Evolutionary conservation across 2,329 filamentous ascomycete genomes (phyloP).

Genomic region (Penicillium decumbens): DNA sequence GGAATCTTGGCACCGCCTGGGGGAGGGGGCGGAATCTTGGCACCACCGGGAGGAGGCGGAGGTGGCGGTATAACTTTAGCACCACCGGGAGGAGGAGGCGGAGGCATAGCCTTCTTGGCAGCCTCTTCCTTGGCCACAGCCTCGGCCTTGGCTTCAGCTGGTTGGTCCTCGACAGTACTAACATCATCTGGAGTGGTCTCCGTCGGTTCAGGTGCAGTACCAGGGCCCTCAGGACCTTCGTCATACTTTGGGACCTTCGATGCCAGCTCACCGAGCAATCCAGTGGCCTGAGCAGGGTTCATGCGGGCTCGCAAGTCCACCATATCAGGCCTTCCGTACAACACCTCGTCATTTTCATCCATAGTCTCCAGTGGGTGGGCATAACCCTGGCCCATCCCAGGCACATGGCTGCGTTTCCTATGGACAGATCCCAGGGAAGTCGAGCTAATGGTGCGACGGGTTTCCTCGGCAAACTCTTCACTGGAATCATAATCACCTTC

Average conservation of each 20-base stretch:
- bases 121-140: conserved; percentile 8
- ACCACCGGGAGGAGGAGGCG: conserved; percentile 15
- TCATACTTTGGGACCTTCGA: conserved; percentile 72
- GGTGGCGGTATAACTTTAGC: conserved; percentile 31
- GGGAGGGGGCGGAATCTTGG: conserved; percentile 29
- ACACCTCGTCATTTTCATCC: conserved; percentile 53
- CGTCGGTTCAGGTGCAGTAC: background rate
- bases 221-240: conserved; percentile 31
- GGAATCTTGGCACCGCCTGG: conserved; percentile 38
- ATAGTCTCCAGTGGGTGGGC: conserved; percentile 45
- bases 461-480: conserved; percentile 50
- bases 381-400: conserved; percentile 36
- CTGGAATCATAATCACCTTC: conserved; percentile 48
- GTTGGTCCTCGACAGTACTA: conserved; percentile 52
- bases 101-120: conserved; percentile 12
- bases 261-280: conserved; percentile 66
- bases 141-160: background rate
- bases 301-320: conserved; percentile 72
- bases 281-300: conserved; percentile 58
- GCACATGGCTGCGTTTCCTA: conserved; percentile 49
- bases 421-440: conserved; percentile 70
- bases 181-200: conserved; percentile 58
- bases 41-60: conserved; percentile 45
- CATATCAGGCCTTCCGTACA: conserved; percentile 74
- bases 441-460: conserved; percentile 62